These are phyloP conservation scores for Ceratocystis cacaofunesta DNA, from an alignment of 2,329 filamentous ascomycete genomes.

Conservation along the genomic window DNA sequence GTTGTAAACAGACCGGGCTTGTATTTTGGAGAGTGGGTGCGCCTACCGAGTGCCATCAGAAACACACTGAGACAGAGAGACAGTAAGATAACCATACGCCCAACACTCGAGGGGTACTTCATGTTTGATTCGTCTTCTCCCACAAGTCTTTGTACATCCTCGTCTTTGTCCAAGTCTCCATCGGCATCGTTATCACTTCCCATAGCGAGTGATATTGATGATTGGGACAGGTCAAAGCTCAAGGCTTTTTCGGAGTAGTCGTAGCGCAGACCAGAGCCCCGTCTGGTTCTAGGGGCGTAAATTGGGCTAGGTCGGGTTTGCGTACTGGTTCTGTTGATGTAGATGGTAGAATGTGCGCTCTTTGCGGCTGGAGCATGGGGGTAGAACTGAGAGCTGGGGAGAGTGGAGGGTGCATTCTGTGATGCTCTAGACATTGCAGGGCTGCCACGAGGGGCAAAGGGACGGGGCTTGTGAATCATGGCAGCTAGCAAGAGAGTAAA, in stretches of 20 bases:
- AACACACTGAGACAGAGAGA: conserved; percentile 26
- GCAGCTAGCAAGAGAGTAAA: background rate
- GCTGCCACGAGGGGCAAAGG: background rate
- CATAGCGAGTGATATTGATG: background rate
- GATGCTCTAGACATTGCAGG: background rate
- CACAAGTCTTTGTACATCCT: conserved; percentile 2
- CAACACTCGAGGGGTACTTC: background rate
- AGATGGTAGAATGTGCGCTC: background rate
- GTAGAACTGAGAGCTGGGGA: background rate
- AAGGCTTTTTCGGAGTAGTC: background rate
- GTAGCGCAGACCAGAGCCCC: background rate
- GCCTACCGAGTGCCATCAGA: conserved; percentile 28
- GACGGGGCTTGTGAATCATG: background rate
- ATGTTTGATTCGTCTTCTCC: background rate
- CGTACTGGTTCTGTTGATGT: background rate
- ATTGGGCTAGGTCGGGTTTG: background rate
- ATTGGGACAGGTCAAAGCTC: background rate
- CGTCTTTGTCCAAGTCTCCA: background rate
- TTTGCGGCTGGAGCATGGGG: background rate
- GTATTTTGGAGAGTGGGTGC: no score
- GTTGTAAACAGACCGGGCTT: background rate
- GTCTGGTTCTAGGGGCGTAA: background rate
- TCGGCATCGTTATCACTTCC: background rate
- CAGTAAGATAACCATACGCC: conserved; percentile 20
- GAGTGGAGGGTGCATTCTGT: background rate